Evolutionary conservation across 2,329 filamentous ascomycete species (phyloP).

Genomic region (Trichoderma hamatum): DNA sequence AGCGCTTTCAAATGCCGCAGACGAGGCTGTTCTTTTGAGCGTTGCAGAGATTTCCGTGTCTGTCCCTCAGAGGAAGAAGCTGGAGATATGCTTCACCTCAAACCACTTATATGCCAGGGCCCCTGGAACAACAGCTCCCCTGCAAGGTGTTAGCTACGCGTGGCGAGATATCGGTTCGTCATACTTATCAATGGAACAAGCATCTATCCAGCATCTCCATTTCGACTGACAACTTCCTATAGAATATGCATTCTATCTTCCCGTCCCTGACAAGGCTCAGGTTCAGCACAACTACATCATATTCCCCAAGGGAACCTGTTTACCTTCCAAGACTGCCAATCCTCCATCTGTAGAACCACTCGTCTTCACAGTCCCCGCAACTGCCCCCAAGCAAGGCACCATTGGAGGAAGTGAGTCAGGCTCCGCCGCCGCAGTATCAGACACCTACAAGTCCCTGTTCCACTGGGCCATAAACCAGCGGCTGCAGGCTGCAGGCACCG

Average conservation of each 20-base stretch:
- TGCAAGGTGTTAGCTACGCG: slow-evolving; percentile 58
- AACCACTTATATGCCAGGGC: slow-evolving; percentile 61
- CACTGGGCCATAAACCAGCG: slow-evolving; percentile 62
- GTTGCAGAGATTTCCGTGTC: slow-evolving; percentile 70
- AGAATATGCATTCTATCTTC: slow-evolving; percentile 67
- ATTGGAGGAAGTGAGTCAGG: slow-evolving; percentile 55
- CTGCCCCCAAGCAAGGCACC: slow-evolving; percentile 62
- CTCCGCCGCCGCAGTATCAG: slow-evolving; percentile 57
- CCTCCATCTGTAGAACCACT: slow-evolving; percentile 57
- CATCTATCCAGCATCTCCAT: neutral
- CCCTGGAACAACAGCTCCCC: slow-evolving; percentile 54
- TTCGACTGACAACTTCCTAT: slow-evolving; percentile 27
- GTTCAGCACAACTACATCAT: slow-evolving; percentile 68
- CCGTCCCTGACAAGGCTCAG: slow-evolving; percentile 66
- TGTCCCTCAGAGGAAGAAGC: slow-evolving; percentile 69
- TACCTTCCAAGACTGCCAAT: slow-evolving; percentile 52
- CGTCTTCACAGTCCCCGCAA: slow-evolving; percentile 64
- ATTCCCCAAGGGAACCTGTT: slow-evolving; percentile 59
- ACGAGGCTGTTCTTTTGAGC: slow-evolving; percentile 59
- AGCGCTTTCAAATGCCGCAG: slow-evolving; percentile 44
- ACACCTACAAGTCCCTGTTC: slow-evolving; percentile 61
- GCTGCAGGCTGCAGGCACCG: slow-evolving; percentile 53
- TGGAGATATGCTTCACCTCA: slow-evolving; percentile 64
- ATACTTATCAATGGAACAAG: neutral
- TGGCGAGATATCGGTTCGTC: slow-evolving; percentile 64